Evolutionary conservation across 192 early-diverging fungal species (phyloP).

Genomic region (Powellomyces hirtus): DNA sequence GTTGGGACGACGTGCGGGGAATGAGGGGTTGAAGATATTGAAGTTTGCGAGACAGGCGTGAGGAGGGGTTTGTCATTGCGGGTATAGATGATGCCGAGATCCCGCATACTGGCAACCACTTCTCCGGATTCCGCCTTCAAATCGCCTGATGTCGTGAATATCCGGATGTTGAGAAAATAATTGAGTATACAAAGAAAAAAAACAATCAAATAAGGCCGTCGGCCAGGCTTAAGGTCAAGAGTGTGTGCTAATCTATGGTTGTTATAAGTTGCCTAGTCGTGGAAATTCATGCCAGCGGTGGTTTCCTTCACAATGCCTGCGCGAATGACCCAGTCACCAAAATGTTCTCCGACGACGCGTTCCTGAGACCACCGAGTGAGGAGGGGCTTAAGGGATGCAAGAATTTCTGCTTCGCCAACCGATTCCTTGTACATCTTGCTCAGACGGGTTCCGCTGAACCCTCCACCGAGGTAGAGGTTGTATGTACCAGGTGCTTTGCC

Average conservation of each 20-base stretch:
- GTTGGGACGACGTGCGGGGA: slow-evolving; percentile 33
- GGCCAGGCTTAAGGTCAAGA: no score
- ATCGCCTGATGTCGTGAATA: no score
- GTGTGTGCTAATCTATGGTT: no score
- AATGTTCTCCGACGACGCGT: slow-evolving; percentile 71
- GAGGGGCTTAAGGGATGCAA: slow-evolving; percentile 72
- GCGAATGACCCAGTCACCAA: slow-evolving; percentile 95
- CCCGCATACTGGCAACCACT: no score
- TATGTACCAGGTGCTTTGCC: slow-evolving; percentile 94
- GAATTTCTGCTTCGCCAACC: slow-evolving; percentile 84
- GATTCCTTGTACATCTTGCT: slow-evolving; percentile 92
- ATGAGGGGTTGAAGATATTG: slow-evolving; percentile 32
- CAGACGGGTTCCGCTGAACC: slow-evolving; percentile 78
- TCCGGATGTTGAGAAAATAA: no score
- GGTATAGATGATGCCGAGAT: no score
- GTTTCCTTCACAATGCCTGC: slow-evolving; percentile 67
- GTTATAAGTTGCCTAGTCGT: slow-evolving; percentile 24
- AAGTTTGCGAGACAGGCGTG: slow-evolving; percentile 15
- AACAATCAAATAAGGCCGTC: no score
- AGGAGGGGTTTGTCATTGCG: no score
- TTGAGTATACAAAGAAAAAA: no score
- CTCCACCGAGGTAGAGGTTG: slow-evolving; percentile 93
- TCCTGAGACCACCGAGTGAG: slow-evolving; percentile 77
- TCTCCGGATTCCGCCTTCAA: no score
- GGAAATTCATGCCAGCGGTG: slow-evolving; percentile 9